Conservation (phyloP, 495 filamentous ascomycete species). For the Sporormia fimetaria region DNA sequence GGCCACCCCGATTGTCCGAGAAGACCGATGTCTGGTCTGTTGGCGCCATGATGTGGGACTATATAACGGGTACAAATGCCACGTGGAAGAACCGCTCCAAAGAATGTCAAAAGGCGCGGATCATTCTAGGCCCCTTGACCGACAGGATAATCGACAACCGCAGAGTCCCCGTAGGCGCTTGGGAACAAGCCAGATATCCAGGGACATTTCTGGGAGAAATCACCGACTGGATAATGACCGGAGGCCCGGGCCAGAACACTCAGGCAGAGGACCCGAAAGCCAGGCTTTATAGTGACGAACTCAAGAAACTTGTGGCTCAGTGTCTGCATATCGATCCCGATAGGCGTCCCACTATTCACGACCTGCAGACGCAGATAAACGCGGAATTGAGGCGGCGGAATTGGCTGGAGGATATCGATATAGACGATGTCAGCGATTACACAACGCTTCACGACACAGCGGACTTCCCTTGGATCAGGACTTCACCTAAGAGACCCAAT, state of each 20-base stretch:
- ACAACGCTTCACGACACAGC: too few species aligned
- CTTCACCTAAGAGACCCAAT: too few species aligned
- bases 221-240: too few species aligned
- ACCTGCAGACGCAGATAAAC: not conserved
- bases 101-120: not conserved
- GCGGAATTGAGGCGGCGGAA: not conserved
- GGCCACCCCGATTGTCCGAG: not conserved
- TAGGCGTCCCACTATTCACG: not conserved
- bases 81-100: not conserved
- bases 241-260: not conserved
- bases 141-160: too few species aligned
- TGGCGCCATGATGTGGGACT: constrained; percentile 1
- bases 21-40: constrained; percentile 2
- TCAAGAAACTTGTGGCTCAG: not conserved
- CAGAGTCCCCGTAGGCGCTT: too few species aligned
- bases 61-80: not conserved
- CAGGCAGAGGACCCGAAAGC: not conserved
- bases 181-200: too few species aligned
- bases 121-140: not conserved
- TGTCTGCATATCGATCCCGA: not conserved
- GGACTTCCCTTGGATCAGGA: too few species aligned
- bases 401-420: too few species aligned
- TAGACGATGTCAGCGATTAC: too few species aligned
- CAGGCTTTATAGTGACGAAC: not conserved
- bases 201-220: not conserved